Base-by-base conservation (phyloP, 2,329 filamentous ascomycete genomes). In the Claviceps maximensis region DNA sequence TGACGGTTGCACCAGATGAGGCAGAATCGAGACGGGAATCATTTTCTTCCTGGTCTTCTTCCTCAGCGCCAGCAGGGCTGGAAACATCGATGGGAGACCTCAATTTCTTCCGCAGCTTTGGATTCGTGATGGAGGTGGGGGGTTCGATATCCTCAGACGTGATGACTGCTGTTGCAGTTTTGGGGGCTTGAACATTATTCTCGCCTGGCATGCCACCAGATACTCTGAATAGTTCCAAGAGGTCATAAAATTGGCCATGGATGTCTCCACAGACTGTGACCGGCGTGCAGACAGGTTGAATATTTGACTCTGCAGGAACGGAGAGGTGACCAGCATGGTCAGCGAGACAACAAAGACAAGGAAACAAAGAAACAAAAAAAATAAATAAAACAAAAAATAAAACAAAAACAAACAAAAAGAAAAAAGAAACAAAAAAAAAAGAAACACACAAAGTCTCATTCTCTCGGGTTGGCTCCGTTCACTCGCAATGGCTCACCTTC, bases 211-310 rank as follows among this genome's bases (percentile, higher is more conserved):
- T 96, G 59, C 93, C 93, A 56, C 93, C 93, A 47, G 91, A 89
- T 42, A 98, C 91, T 52, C 90, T 86, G 71, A 98, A 98, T 49
- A 98, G 82, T 74, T 98, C 93, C 56, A 97, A 82, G 10, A 98
- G 77, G 69, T 98, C 93, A 72, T 98, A 97, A 69, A 97, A 97
- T 72, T 98, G 93, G 62, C 93, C 93, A 71, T 98, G 93, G 57
- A 98, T 97, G 67, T 98, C 93, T 65, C 93, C 93, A 65, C 93
- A 97, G 58, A 98, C 86, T 5, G 93, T 98, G 57, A 98, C 93
- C 7, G 93, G 93, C 0, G 93, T 95, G 52, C 86, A 83, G 21
- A 98, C 91, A n/a, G 93, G 93, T 68, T 97, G 93, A 55, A 98
- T 97, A 68, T 98, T 98, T 59, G 90, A 96, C 73, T 98, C 93